Conservation (phyloP, 257 asterid genomes). For the Solanum pimpinellifolium region DNA sequence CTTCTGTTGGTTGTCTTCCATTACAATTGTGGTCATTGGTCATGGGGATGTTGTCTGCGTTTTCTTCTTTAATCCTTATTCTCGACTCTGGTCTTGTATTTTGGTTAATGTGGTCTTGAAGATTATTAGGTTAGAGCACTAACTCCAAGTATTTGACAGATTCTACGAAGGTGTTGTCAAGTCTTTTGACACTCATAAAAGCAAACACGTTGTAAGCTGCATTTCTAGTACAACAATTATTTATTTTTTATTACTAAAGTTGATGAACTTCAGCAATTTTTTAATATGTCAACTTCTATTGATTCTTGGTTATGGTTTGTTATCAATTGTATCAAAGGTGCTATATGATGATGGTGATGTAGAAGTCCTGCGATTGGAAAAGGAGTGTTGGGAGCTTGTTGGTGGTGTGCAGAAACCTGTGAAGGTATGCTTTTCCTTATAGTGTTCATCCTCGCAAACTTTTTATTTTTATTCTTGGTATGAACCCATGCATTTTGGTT, state of each 20-base stretch:
- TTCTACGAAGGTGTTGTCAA: slow-evolving; percentile 82
- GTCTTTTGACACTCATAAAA: slow-evolving; percentile 74
- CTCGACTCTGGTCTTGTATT: background rate
- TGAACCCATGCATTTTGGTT: background rate
- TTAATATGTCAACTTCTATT: background rate
- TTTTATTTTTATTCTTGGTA: background rate
- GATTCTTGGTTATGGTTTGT: background rate
- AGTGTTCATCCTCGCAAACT: background rate
- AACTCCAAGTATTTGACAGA: slow-evolving; percentile 24
- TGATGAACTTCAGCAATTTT: background rate
- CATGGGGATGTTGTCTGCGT: background rate
- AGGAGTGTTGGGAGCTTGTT: slow-evolving; percentile 42
- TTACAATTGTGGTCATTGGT: background rate
- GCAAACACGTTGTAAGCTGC: slow-evolving; percentile 78
- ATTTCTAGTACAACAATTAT: slow-evolving; percentile 1
- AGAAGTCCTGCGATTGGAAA: slow-evolving; percentile 44
- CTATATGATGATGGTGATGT: slow-evolving; percentile 43
- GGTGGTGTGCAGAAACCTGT: slow-evolving; percentile 17
- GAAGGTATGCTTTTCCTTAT: slow-evolving; percentile 20
- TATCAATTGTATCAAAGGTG: slow-evolving; percentile 17
- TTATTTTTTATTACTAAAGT: background rate
- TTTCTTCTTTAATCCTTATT: background rate
- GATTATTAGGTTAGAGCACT: background rate
- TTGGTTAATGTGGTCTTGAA: background rate
- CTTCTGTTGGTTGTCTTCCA: background rate